Conservation (phyloP, 768 basidiomycete genomes). For the Tylopilus sp. region DNA sequence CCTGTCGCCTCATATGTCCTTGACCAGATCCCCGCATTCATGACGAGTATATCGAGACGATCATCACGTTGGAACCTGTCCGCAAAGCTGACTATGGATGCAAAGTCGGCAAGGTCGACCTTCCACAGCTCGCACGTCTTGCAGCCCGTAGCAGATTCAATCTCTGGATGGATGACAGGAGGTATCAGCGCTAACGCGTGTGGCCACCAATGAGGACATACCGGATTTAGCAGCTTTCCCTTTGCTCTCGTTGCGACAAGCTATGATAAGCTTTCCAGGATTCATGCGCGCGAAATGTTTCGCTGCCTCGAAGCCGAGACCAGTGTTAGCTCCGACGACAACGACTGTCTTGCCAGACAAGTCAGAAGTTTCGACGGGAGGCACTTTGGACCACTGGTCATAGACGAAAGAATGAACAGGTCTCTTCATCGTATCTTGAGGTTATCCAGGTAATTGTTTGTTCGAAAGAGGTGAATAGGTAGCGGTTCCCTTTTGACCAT, state of each 20-base stretch:
- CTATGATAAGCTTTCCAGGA: slow-evolving; percentile 26
- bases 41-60: slow-evolving; percentile 34
- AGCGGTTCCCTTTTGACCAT: background rate
- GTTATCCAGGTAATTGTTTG: background rate
- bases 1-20: slow-evolving; percentile 23
- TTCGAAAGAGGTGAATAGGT: background rate
- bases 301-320: slow-evolving; percentile 31
- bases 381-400: slow-evolving; percentile 17
- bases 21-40: slow-evolving; percentile 37
- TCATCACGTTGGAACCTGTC: slow-evolving; percentile 9
- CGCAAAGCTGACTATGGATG: slow-evolving; percentile 11
- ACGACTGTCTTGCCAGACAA: slow-evolving; percentile 30
- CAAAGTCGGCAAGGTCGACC: slow-evolving; percentile 16
- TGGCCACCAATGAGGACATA: background rate
- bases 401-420: background rate
- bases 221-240: slow-evolving; percentile 21
- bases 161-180: slow-evolving; percentile 9
- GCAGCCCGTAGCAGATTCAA: slow-evolving; percentile 27
- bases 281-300: slow-evolving; percentile 33
- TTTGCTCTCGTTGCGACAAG: slow-evolving; percentile 27
- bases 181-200: background rate
- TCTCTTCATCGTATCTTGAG: slow-evolving; percentile 11
- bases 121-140: slow-evolving; percentile 13
- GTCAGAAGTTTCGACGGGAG: slow-evolving; percentile 18
- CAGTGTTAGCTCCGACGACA: slow-evolving; percentile 33